Percentiles rank a stretch among this genome's conserved stretches.
These are phyloP conservation scores for Cyclotella kingstonii DNA, from an alignment of 108 stramenopile species.

Conservation along the genomic window DNA sequence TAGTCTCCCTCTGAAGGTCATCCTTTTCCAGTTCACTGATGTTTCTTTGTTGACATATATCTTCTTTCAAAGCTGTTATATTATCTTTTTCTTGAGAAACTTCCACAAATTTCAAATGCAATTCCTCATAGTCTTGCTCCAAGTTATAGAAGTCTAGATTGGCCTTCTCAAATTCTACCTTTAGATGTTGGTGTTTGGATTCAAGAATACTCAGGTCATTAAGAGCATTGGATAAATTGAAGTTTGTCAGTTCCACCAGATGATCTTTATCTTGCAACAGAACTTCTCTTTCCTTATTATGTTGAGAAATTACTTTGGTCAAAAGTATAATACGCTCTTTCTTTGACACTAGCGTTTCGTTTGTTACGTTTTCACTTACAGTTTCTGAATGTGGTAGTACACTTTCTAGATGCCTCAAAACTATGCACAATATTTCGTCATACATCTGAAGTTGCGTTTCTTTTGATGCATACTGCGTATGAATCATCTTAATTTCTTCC, in stretches of 20 bases:
- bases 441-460: no score
- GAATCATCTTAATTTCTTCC: neutral
- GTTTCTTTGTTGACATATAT: neutral
- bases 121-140: constrained; percentile 27
- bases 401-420: constrained; percentile 4
- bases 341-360: constrained; percentile 11
- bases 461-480: neutral
- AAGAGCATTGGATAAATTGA: constrained; percentile 21
- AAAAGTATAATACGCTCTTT: constrained; percentile 5
- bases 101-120: constrained; percentile 21
- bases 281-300: neutral
- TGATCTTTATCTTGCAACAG: constrained; percentile 12
- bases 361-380: neutral
- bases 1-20: constrained; percentile 7
- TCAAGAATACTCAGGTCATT: constrained; percentile 24
- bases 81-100: constrained; percentile 10
- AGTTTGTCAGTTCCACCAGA: constrained; percentile 13
- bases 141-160: no score
- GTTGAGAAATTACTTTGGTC: constrained; percentile 1
- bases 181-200: constrained; percentile 25
- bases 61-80: constrained; percentile 1
- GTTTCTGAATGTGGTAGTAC: neutral
- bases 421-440: constrained; percentile 1
- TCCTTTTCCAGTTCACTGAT: neutral
- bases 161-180: constrained; percentile 16